phyloP scores from a whole-genome alignment of 257 asterid species.

The Nicotiana otophora region DNA sequence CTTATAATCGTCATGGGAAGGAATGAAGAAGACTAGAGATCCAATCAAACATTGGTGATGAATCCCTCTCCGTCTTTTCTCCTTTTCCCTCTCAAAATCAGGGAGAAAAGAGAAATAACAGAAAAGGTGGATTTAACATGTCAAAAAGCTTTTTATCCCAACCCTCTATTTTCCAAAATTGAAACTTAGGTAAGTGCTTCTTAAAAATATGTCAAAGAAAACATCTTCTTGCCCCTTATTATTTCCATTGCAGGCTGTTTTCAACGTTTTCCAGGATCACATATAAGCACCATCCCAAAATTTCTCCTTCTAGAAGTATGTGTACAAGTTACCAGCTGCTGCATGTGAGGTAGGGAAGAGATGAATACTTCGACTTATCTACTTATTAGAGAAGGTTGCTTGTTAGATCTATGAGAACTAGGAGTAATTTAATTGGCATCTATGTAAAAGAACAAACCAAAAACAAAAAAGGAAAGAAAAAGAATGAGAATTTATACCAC shows the following conservation, averaged over 20 bases:
- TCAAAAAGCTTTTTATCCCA: neutral
- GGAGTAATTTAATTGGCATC: neutral
- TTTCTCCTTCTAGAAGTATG: neutral
- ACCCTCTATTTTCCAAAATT: neutral
- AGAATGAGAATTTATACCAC: neutral
- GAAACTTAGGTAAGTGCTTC: neutral
- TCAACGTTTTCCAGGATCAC: neutral
- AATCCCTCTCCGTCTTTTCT: neutral
- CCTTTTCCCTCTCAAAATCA: neutral
- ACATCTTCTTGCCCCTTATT: neutral
- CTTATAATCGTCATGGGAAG: neutral
- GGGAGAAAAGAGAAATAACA: neutral
- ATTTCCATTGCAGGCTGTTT: neutral
- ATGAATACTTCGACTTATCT: neutral
- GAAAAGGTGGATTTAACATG: neutral
- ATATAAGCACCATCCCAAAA: neutral
- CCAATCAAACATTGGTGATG: neutral
- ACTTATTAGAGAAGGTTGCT: neutral
- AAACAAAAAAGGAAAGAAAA: neutral
- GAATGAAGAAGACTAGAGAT: neutral
- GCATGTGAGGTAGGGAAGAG: neutral
- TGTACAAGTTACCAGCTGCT: neutral
- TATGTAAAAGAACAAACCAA: neutral
- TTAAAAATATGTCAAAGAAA: neutral
- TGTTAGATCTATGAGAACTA: neutral